phyloP scores from a whole-genome alignment of 345 rosid genomes.

The Luvunga scandens region DNA sequence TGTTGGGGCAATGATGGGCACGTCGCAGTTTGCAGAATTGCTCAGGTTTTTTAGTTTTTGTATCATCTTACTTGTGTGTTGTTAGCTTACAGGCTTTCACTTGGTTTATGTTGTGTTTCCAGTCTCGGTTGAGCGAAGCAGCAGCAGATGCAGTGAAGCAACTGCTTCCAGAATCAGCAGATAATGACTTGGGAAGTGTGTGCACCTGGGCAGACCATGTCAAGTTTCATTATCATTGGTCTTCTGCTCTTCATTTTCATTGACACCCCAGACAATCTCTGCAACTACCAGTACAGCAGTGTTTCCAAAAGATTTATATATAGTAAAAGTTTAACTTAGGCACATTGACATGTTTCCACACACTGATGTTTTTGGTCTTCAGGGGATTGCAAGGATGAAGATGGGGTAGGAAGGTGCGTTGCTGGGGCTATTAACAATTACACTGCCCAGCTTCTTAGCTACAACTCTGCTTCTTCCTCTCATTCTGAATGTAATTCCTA shows the following conservation, averaged over 20 bases:
- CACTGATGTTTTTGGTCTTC: neutral
- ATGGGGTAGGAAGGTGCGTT: conserved; percentile 71
- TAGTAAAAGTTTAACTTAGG: neutral
- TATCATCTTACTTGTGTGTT: neutral
- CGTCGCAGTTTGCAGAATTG: conserved; percentile 56
- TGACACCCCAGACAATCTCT: conserved; percentile 64
- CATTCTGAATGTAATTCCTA: conserved; percentile 42
- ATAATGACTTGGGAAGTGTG: conserved; percentile 56
- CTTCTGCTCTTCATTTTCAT: conserved; percentile 69
- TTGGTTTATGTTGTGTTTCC: neutral
- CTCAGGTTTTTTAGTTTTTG: conserved; percentile 42
- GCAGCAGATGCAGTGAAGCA: conserved; percentile 54
- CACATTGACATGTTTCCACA: neutral
- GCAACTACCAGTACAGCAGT: conserved; percentile 59
- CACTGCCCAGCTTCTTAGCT: conserved; percentile 81
- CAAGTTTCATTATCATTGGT: conserved; percentile 70
- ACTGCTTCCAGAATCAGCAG: conserved; percentile 56
- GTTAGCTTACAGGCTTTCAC: neutral
- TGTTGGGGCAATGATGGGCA: conserved; percentile 87
- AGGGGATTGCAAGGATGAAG: conserved; percentile 91
- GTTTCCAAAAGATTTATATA: neutral
- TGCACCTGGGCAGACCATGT: conserved; percentile 78
- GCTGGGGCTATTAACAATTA: conserved; percentile 89
- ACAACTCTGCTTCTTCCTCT: conserved; percentile 39
- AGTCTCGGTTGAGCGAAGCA: conserved; percentile 59